phyloP scores from a whole-genome alignment of 164 flowering plant species.

The Chimonanthus salicifolius region DNA sequence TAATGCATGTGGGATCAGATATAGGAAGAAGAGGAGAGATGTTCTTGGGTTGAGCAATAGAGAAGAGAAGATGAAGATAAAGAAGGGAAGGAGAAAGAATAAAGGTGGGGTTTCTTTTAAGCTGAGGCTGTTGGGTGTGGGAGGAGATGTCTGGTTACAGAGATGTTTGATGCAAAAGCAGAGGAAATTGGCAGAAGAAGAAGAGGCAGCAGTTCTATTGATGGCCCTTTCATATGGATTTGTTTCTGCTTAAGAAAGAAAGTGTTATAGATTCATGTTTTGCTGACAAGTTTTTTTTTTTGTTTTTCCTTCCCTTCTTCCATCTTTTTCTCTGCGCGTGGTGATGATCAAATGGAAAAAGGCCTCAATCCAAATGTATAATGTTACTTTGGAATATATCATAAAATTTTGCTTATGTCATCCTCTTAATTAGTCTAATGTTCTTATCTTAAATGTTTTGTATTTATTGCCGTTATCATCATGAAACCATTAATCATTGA shows the following conservation, averaged over 20 bases:
- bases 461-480: too few species aligned
- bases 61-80: conserved; percentile 23
- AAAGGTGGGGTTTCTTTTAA: conserved; percentile 20
- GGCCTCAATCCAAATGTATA: background rate
- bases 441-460: background rate
- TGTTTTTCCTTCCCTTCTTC: background rate
- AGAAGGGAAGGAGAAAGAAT: conserved; percentile 9
- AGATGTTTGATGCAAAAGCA: conserved; percentile 23
- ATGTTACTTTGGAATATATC: background rate
- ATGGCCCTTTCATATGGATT: conserved; percentile 77
- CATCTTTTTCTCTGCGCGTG: background rate
- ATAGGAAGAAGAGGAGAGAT: conserved; percentile 61
- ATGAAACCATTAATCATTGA: too few species aligned
- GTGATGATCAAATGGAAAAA: background rate
- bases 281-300: background rate
- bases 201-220: conserved; percentile 63
- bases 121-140: conserved; percentile 28
- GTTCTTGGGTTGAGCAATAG: conserved; percentile 30
- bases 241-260: conserved; percentile 22
- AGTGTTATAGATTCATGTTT: background rate
- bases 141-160: conserved; percentile 27
- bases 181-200: conserved; percentile 54
- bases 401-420: background rate
- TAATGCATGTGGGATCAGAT: conserved; percentile 84
- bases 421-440: background rate